Evolutionary conservation across 495 filamentous ascomycete genomes (phyloP), one percentile per base, ranked within the genome.

Genomic region (Trichocladium antarcticum): DNA sequence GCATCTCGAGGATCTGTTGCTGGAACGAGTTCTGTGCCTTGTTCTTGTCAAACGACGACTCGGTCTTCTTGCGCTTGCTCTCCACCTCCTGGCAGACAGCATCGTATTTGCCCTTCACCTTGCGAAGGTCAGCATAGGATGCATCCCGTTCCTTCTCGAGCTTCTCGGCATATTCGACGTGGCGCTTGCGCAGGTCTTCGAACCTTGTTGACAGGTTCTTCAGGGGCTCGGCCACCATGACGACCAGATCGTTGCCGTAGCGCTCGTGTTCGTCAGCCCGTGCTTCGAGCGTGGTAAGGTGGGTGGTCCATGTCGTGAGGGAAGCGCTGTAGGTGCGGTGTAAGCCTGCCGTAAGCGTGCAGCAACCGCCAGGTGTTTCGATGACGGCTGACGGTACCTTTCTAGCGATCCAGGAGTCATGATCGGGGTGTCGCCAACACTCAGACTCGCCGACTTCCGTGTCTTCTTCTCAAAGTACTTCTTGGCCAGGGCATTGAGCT

Each of bases 381-480:
- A 4, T 12, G 10, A 16, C 21, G n/a, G 40, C 31, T 38, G 39
- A 16, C 36, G 68, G 32, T 63, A 82, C 81, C 81, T 90, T 61
- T 99, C 92, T 45, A 99, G 78, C 28, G 88, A 95, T 5, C 93
- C 92, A 1, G 92, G 93, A 5, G 92, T 97, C 77, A 96, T 81
- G 53, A 76, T 79, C 37, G 92, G 92, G 16, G 79, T 90, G 62
- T 99, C 93, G 53, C 92, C 92, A 35, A 99, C 92, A 62, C 89
- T 95, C 54, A 99, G 59, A 54, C 73, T 83, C 56, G 86, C 84
- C 24, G 85, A 82, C 70, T 93, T 95, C 71, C 82, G 89, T 12
- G 83, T 78, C 69, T 95, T 97, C 71, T 92, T 94, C 63, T 99
- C 93, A 57, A 85, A 87, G 69, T 95, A 96, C 62, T 88, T 95